These are phyloP conservation scores for Camellia oleifera DNA, from an alignment of 179 eudicot genomes.

Conservation along the genomic window DNA sequence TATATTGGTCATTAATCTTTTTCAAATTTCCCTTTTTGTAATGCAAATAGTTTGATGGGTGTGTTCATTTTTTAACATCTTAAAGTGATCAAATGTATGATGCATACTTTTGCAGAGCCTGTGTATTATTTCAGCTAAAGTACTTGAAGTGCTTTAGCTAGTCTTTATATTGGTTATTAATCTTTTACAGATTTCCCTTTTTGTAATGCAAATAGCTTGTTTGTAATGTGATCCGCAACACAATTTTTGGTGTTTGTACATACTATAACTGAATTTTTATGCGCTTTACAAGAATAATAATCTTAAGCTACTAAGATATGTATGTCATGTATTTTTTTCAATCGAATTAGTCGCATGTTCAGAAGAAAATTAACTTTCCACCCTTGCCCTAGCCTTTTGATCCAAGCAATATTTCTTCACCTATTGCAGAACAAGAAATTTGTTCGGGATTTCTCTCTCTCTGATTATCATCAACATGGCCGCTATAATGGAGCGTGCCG, in stretches of 20 bases:
- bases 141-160: neutral
- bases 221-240: neutral
- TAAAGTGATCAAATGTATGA: neutral
- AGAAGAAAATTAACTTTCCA: neutral
- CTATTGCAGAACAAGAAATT: constrained; percentile 50
- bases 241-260: neutral
- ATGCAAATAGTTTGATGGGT: neutral
- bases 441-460: constrained; percentile 78
- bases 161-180: neutral
- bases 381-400: neutral
- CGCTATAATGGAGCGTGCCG: constrained; percentile 93
- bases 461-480: constrained; percentile 88
- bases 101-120: neutral
- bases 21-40: constrained; percentile 1
- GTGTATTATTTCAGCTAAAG: too few species aligned
- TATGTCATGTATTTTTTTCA: neutral
- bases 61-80: neutral
- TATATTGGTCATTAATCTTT: neutral
- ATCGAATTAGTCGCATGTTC: neutral
- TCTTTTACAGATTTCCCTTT: neutral
- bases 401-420: neutral
- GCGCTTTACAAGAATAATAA: neutral
- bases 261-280: neutral
- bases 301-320: neutral
- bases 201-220: neutral